Percentiles rank a stretch among this genome's conserved stretches.
These are phyloP conservation scores for Suillus subaureus DNA, from an alignment of 768 basidiomycete species.

Conservation along the genomic window DNA sequence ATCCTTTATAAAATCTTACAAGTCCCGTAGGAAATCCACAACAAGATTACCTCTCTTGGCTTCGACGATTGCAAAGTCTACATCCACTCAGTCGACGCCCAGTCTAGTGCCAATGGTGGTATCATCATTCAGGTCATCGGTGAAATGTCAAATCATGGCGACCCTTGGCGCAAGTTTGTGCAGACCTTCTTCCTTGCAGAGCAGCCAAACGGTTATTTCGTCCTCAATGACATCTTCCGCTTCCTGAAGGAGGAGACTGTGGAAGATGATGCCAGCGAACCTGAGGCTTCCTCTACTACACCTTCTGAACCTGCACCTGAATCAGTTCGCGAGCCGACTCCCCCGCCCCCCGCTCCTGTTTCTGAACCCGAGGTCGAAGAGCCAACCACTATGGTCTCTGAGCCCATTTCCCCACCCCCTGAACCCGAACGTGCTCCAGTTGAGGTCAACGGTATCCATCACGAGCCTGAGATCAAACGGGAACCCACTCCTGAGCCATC, in stretches of 20 bases:
- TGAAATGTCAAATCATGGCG: slow-evolving; percentile 94
- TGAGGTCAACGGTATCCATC: slow-evolving; percentile 44
- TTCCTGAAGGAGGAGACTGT: slow-evolving; percentile 96
- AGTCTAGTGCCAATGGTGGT: slow-evolving; percentile 91
- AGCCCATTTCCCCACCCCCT: slow-evolving; percentile 41
- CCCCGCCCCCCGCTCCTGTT: slow-evolving; percentile 39
- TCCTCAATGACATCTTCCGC: slow-evolving; percentile 99
- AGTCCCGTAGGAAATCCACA: slow-evolving; percentile 84
- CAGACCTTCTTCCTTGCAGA: slow-evolving; percentile 99
- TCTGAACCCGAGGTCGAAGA: slow-evolving; percentile 26
- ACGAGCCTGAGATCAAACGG: slow-evolving; percentile 35
- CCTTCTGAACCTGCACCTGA: slow-evolving; percentile 37
- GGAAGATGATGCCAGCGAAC: slow-evolving; percentile 70
- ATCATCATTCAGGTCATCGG: slow-evolving; percentile 99
- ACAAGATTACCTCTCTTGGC: slow-evolving; percentile 91
- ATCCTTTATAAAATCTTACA: slow-evolving; percentile 9
- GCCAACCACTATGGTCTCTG: slow-evolving; percentile 27
- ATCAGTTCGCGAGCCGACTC: slow-evolving; percentile 30
- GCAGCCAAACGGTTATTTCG: slow-evolving; percentile 98
- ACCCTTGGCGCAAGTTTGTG: slow-evolving; percentile 96
- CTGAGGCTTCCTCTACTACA: slow-evolving; percentile 38
- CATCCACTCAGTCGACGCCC: slow-evolving; percentile 98
- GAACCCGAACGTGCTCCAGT: slow-evolving; percentile 41
- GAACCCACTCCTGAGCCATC: slow-evolving; percentile 30
- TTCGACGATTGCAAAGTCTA: slow-evolving; percentile 98